phyloP scores from a whole-genome alignment of 345 rosid species.

The Populus nigra region DNA sequence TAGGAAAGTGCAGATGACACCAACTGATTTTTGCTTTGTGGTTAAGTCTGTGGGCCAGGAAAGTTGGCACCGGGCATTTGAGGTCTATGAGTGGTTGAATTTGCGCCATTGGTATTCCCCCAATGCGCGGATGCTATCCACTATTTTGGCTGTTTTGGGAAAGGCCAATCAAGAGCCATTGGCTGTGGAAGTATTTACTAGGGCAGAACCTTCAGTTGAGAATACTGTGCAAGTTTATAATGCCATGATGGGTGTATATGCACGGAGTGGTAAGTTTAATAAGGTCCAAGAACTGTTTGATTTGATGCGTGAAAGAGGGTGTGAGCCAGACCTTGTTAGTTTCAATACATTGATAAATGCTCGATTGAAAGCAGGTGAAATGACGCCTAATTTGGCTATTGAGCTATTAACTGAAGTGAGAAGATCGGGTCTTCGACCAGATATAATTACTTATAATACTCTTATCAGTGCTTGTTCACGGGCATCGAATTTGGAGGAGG shows the following conservation, averaged over 20 bases:
- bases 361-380: conserved; percentile 56
- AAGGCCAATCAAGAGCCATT: conserved; percentile 73
- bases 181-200: conserved; percentile 70
- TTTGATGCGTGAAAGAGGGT: conserved; percentile 72
- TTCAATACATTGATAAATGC: conserved; percentile 93
- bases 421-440: conserved; percentile 74
- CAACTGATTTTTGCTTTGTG: conserved; percentile 79
- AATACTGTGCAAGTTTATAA: conserved; percentile 84
- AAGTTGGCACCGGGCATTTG: conserved; percentile 90
- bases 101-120: conserved; percentile 80
- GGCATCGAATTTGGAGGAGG: conserved; percentile 71
- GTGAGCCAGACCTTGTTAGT: conserved; percentile 88
- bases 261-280: conserved; percentile 59
- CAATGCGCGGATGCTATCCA: conserved; percentile 77
- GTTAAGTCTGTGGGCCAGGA: conserved; percentile 79
- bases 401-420: conserved; percentile 75
- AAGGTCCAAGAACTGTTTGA: conserved; percentile 70
- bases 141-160: conserved; percentile 78
- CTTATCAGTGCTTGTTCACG: conserved; percentile 88
- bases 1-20: conserved; percentile 77
- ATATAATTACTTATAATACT: conserved; percentile 87
- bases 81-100: conserved; percentile 95
- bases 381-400: conserved; percentile 56
- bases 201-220: conserved; percentile 59
- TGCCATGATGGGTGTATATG: conserved; percentile 95